Percentiles rank a stretch among this genome's conserved stretches.
phyloP scores from a whole-genome alignment of 2,329 filamentous ascomycete species.

The Trichoderma gracile region DNA sequence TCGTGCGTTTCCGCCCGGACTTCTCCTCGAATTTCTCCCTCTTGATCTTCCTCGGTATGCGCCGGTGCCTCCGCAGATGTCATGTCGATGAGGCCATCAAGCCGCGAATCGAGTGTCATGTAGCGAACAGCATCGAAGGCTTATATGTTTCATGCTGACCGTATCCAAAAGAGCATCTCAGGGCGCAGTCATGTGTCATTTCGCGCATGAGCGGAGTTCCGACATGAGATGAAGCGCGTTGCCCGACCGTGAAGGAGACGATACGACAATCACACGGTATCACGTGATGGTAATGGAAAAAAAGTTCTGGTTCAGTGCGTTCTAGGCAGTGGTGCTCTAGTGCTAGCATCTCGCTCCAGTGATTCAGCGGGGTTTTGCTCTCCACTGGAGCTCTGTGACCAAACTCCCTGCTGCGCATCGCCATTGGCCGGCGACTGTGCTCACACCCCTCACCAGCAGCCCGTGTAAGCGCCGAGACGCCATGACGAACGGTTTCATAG shows the following conservation, averaged over 20 bases:
- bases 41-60: slow-evolving; percentile 32
- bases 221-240: slow-evolving; percentile 3
- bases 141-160: background rate
- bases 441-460: slow-evolving; percentile 23
- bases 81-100: slow-evolving; percentile 22
- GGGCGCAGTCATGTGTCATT: background rate
- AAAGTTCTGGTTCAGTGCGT: no score
- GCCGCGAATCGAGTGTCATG: background rate
- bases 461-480: slow-evolving; percentile 26
- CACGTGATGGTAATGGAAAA: slow-evolving; percentile 15
- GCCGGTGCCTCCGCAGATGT: slow-evolving; percentile 15
- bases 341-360: background rate
- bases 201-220: slow-evolving; percentile 12
- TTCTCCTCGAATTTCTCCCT: slow-evolving; percentile 29
- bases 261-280: slow-evolving; percentile 22
- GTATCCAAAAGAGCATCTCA: background rate
- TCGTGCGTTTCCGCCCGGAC: background rate
- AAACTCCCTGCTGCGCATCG: slow-evolving; percentile 2
- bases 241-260: background rate
- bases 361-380: background rate
- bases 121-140: background rate
- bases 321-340: background rate
- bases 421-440: slow-evolving; percentile 23
- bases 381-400: slow-evolving; percentile 7
- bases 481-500: background rate